Base-by-base conservation (phyloP, 2,329 filamentous ascomycete genomes). In the Microsporum ferrugineum region DNA sequence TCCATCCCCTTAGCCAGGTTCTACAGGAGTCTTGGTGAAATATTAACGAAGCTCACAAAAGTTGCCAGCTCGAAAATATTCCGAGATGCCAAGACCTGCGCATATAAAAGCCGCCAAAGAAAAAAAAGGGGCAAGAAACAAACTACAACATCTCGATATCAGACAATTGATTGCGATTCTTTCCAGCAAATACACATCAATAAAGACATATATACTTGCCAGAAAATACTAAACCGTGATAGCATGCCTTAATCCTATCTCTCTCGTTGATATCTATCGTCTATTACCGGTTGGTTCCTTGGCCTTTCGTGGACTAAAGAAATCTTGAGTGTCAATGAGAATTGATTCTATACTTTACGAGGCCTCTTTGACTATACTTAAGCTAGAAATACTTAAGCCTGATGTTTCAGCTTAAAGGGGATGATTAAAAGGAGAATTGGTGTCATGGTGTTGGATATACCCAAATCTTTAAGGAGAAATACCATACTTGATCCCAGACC, bases 1-100 rank as follows among this genome's bases (percentile, higher is more conserved):
- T 63, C 61, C 64, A 65, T 65, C 36, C 51, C n/a, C 29, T 55
- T 55, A 8, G 14, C 12, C 12, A 23, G 14, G 31, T 31, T 12
- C 31, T 17, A 2, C 7, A 34, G 33, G 51, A n/a, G 31, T n/a
- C 10, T 12, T 36, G 33, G 33, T 2, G 12, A 8, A 31, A 55
- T 34, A n/a, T 17, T 33, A 2, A n/a, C 3, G 31, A 29, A 34
- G 5, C 5, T 36, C 14, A n/a, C 45, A 12, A 29, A 12, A 5
- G 45, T 23, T 23, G 17, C 17, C 7, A 51, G 27, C 23, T 51
- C 14, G 23, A 12, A 51, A 29, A 8, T 27, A 12, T 27, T 33
- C 27, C 23, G 8, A 29, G 45, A 12, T 31, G 45, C 45, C 45
- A 51, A 51, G 45, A 27, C 45, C 6, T 43, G 3, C 17, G 2